These are phyloP conservation scores for Rhododendron henanense DNA, from an alignment of 148 eudicot genomes.

Conservation along the genomic window DNA sequence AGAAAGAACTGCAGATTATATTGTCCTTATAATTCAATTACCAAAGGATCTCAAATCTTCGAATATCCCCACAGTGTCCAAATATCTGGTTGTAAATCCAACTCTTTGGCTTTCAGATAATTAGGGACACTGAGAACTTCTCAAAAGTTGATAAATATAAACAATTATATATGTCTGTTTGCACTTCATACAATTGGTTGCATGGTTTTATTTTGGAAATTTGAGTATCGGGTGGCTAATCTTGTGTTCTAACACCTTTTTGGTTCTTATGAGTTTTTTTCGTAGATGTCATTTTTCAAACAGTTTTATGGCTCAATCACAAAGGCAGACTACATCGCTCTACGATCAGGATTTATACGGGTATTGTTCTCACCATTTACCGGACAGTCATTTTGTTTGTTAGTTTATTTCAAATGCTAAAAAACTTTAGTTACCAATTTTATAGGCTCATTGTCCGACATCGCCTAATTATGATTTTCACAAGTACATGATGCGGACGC, in stretches of 20 bases:
- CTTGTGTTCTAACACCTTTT: background rate
- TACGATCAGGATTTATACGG: conserved; percentile 75
- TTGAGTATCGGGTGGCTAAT: background rate
- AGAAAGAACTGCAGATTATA: background rate
- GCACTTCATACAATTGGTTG: background rate
- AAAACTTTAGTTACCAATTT: background rate
- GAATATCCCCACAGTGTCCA: background rate
- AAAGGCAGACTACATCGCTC: conserved; percentile 72
- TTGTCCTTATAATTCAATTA: background rate
- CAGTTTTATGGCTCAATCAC: conserved; percentile 85
- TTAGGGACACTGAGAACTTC: background rate
- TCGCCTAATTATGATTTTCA: conserved; percentile 63
- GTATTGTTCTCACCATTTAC: conserved; percentile 27
- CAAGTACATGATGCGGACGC: conserved; percentile 72
- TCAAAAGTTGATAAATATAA: background rate
- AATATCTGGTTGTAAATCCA: background rate
- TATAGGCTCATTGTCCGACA: conserved; percentile 62
- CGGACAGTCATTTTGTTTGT: background rate
- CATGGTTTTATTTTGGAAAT: background rate
- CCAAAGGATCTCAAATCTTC: background rate
- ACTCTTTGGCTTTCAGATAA: background rate
- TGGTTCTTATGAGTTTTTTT: background rate
- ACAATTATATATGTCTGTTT: background rate
- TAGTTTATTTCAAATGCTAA: background rate
- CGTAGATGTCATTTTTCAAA: conserved; percentile 76